phyloP scores from a whole-genome alignment of 768 basidiomycete species.

The Hypsizygus marmoreus region DNA sequence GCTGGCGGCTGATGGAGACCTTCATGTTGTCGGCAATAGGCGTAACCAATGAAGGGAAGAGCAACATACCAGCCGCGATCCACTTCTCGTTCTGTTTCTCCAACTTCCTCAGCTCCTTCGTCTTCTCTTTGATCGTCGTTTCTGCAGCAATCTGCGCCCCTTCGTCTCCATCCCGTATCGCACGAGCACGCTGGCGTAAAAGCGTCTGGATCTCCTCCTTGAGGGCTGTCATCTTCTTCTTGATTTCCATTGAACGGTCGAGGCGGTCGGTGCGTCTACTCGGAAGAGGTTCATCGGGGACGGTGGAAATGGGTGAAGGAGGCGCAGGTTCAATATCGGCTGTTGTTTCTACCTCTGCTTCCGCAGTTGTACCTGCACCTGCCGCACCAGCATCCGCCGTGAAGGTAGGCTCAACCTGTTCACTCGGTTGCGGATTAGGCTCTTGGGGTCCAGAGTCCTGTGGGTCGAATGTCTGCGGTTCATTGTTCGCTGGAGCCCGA shows the following conservation, averaged over 20 bases:
- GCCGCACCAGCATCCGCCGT: no score
- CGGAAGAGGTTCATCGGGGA: constrained; percentile 9
- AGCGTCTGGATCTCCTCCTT: constrained; percentile 5
- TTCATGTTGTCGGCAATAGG: no score
- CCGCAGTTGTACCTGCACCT: no score
- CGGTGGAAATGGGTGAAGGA: background rate
- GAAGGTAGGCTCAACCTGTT: no score
- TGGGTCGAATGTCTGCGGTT: no score
- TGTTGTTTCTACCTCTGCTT: background rate
- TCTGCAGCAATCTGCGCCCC: background rate
- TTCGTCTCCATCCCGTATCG: background rate
- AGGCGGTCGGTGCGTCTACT: constrained; percentile 7
- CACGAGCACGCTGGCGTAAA: background rate
- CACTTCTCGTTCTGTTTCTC: constrained; percentile 7
- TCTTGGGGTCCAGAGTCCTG: no score
- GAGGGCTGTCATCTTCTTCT: constrained; percentile 3
- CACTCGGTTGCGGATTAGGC: no score
- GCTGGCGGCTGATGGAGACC: constrained; percentile 59
- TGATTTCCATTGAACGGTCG: constrained; percentile 6
- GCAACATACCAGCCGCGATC: constrained; percentile 9
- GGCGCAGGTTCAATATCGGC: background rate
- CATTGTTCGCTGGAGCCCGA: no score
- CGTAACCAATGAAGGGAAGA: background rate
- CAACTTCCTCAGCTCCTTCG: constrained; percentile 3
- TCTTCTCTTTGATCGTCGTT: constrained; percentile 1